Percentiles rank a stretch among this genome's conserved stretches.
Conservation (phyloP, 306 rosid species). For the Rosa lucieae region DNA sequence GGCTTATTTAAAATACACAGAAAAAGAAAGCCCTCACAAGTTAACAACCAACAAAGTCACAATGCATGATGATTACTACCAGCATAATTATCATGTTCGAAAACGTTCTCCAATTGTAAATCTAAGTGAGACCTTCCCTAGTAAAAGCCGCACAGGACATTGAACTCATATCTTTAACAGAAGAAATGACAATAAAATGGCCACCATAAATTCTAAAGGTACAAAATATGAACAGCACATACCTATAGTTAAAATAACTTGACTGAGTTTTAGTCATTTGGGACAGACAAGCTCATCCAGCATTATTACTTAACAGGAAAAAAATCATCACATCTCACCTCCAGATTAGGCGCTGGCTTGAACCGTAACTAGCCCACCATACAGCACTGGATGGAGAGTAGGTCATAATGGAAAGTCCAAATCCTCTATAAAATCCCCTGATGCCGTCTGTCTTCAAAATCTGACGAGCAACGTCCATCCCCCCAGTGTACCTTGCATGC, state of each 20-base stretch:
- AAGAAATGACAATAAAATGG: neutral
- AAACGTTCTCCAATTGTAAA: neutral
- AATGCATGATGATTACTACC: constrained; percentile 1
- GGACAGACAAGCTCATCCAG: constrained; percentile 21
- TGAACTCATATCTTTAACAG: neutral
- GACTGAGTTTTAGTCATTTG: neutral
- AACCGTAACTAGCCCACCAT: constrained; percentile 98
- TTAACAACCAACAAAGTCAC: neutral
- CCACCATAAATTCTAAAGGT: neutral
- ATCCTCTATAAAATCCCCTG: constrained; percentile 83
- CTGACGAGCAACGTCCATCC: constrained; percentile 81
- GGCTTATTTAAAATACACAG: neutral
- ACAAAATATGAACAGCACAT: neutral
- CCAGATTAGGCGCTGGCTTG: constrained; percentile 87
- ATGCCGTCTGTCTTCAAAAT: constrained; percentile 65
- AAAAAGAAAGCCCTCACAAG: neutral
- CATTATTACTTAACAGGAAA: constrained; percentile 7
- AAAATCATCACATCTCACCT: constrained; percentile 69
- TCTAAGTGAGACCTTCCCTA: neutral
- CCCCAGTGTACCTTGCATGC: constrained; percentile 71
- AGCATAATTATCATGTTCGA: constrained; percentile 2
- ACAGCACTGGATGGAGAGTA: constrained; percentile 93
- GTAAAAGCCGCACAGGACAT: neutral
- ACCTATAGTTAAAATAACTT: neutral
- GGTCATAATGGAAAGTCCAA: constrained; percentile 87